phyloP scores from a whole-genome alignment of 2,329 filamentous ascomycete genomes.

The Cladosporium sphaerospermum region DNA sequence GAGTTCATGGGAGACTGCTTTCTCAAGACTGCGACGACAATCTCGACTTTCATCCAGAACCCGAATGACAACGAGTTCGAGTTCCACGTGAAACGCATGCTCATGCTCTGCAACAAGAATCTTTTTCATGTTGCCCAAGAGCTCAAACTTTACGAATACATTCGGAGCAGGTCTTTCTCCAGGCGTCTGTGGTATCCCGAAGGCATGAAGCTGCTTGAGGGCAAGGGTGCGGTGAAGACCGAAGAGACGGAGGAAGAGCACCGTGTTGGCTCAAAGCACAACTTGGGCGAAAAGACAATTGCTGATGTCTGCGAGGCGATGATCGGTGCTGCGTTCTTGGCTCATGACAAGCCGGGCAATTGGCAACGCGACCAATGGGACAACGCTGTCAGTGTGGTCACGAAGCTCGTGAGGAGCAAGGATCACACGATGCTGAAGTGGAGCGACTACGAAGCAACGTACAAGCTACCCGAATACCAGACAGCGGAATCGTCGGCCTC shows the following conservation, averaged over 20 bases:
- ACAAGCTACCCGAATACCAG: constrained; percentile 67
- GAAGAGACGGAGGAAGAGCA: constrained; percentile 28
- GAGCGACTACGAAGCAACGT: constrained; percentile 65
- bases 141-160: constrained; percentile 63
- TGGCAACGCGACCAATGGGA: constrained; percentile 49
- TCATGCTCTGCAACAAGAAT: constrained; percentile 85
- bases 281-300: constrained; percentile 66
- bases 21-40: constrained; percentile 90
- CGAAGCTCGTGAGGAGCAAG: constrained; percentile 60
- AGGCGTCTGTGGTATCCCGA: constrained; percentile 83
- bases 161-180: constrained; percentile 78
- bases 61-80: constrained; percentile 76
- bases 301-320: constrained; percentile 92
- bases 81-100: constrained; percentile 86
- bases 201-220: constrained; percentile 64
- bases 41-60: constrained; percentile 71
- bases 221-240: constrained; percentile 42
- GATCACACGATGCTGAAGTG: constrained; percentile 66
- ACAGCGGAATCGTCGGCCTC: constrained; percentile 53
- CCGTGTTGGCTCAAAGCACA: constrained; percentile 50
- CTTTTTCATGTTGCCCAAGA: constrained; percentile 70
- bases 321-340: constrained; percentile 74
- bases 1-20: constrained; percentile 93
- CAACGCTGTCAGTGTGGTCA: constrained; percentile 59
- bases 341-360: constrained; percentile 40